Percentiles rank a stretch among this genome's conserved stretches.
phyloP scores from a whole-genome alignment of 768 basidiomycete species.

The Phlegmacium glaucopus region DNA sequence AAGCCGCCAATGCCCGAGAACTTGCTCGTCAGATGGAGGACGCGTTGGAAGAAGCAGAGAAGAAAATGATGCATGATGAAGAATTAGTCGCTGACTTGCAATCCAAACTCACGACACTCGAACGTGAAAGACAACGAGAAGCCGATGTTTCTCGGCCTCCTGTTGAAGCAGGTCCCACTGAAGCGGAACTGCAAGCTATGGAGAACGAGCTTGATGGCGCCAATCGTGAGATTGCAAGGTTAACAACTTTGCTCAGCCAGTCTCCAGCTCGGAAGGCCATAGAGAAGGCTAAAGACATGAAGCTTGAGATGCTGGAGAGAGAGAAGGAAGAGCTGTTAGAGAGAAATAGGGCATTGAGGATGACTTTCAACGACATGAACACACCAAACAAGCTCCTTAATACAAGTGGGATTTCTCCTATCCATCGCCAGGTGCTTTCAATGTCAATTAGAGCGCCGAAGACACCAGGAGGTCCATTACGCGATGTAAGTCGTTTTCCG shows the following conservation, averaged over 20 bases:
- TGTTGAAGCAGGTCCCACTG: conserved; percentile 33
- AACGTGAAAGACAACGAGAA: conserved; percentile 49
- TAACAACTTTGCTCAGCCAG: conserved; percentile 64
- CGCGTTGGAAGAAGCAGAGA: conserved; percentile 71
- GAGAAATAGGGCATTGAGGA: conserved; percentile 57
- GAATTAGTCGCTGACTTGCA: conserved; percentile 49
- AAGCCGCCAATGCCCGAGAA: conserved; percentile 49
- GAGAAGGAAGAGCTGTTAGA: conserved; percentile 77
- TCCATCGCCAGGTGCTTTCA: conserved; percentile 67
- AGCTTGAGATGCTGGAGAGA: conserved; percentile 71
- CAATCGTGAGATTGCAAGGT: conserved; percentile 67
- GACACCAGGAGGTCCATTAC: conserved; percentile 76
- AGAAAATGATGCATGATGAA: conserved; percentile 63
- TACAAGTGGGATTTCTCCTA: conserved; percentile 66
- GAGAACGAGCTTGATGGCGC: conserved; percentile 79
- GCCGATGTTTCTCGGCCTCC: conserved; percentile 21
- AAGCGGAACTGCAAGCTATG: conserved; percentile 60
- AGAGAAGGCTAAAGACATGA: conserved; percentile 70
- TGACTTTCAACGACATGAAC: conserved; percentile 45
- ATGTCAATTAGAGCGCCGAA: conserved; percentile 68
- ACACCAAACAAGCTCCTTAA: conserved; percentile 59
- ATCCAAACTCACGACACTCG: conserved; percentile 47
- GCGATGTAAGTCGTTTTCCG: conserved; percentile 54
- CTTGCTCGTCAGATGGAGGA: conserved; percentile 68
- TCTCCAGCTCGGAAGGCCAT: conserved; percentile 77